Evolutionary conservation across 768 basidiomycete genomes (phyloP).

Genomic region (Neoboletus magnificus): DNA sequence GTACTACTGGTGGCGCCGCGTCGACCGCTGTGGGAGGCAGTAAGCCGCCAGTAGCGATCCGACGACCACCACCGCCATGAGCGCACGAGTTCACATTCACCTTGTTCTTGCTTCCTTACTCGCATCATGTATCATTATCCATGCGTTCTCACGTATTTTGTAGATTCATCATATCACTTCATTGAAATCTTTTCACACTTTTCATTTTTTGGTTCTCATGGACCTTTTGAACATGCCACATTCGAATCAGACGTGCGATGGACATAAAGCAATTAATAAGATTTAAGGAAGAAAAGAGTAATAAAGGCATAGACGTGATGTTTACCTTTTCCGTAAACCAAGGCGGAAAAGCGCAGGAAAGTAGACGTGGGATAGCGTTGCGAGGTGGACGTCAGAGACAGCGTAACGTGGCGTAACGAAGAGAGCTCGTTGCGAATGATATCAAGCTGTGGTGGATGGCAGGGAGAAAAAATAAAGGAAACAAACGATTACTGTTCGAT

Average conservation of each 20-base stretch:
- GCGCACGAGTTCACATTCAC: neutral
- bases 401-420: constrained; percentile 13
- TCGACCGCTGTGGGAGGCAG: constrained; percentile 9
- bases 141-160: neutral
- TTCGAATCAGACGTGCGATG: neutral
- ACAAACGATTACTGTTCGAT: constrained; percentile 10
- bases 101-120: neutral
- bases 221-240: neutral
- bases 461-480: neutral
- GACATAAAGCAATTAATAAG: constrained; percentile 18
- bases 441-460: constrained; percentile 2
- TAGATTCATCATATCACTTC: neutral
- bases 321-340: neutral
- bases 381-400: constrained; percentile 14
- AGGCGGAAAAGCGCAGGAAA: neutral
- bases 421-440: constrained; percentile 15
- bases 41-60: constrained; percentile 35
- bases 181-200: neutral
- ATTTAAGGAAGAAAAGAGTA: constrained; percentile 6
- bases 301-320: neutral
- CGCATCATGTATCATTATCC: constrained; percentile 23
- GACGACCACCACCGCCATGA: constrained; percentile 30
- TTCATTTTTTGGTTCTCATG: neutral
- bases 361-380: constrained; percentile 12
- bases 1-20: neutral